Base-by-base conservation (phyloP, 768 basidiomycete genomes). In the Leccinum subgranulosum region DNA sequence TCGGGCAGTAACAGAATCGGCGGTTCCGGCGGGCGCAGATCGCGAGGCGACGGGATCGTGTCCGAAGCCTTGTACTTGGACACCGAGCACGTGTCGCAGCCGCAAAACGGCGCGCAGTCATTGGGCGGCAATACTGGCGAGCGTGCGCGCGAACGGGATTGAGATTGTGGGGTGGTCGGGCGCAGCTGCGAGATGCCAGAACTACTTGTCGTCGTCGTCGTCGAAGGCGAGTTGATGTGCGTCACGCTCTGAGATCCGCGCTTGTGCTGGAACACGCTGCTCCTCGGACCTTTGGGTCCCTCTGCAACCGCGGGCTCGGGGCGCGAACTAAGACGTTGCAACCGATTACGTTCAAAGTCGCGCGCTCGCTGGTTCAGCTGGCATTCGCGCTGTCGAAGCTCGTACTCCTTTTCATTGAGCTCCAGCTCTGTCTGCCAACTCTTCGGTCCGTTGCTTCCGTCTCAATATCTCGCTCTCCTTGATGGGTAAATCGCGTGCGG, bases 341-440 rank as follows among this genome's bases (percentile, higher is more conserved):
- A 73, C 10, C 82, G 79, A 53, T 88, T 84, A 51, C 74, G 73
- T 55, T 88, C 85, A 23, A 88, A 67, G 61, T 87, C 83, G 23
- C 78, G 78, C 10, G n/a, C n/a, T n/a, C n/a, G n/a, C n/a, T n/a
- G n/a, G n/a, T n/a, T n/a, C n/a, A n/a, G n/a, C n/a, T n/a, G n/a
- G n/a, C n/a, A n/a, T n/a, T n/a, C n/a, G n/a, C n/a, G 23, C 23
- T 23, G 23, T 23, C 23, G 23, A 23, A 23, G 23, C 23, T 23
- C 23, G 23, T 23, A 23, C 23, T 23, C 23, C 23, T 23, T 23
- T 3, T 23, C 81, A 52, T 78, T 76, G 27, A 81, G 69, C 27
- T 85, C 84, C 0, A 81, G 66, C 41, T 82, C 79, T 34, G 81
- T 82, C 79, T 34, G 81, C 74, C 12, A 78, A 67, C 39, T 86